phyloP scores from a whole-genome alignment of 2,329 filamentous ascomycete genomes.

The Sporothrix schenckii region DNA sequence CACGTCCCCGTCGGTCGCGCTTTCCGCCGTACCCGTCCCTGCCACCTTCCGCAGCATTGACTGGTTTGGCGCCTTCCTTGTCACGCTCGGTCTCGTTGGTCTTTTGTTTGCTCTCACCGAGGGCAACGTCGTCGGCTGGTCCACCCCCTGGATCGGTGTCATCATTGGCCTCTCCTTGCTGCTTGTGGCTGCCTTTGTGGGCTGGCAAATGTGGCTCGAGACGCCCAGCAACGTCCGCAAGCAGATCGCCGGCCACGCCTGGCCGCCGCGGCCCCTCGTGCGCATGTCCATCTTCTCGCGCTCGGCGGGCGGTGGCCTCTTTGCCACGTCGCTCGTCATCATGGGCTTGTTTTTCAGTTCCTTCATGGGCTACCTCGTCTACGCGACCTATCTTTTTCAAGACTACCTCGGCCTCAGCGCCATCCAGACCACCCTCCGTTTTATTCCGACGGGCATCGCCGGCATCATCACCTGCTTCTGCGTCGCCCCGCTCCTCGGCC shows the following conservation, averaged over 20 bases:
- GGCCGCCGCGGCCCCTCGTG: constrained; percentile 59
- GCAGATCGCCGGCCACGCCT: constrained; percentile 37
- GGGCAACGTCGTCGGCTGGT: constrained; percentile 70
- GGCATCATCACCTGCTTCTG: constrained; percentile 61
- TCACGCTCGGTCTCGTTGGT: constrained; percentile 64
- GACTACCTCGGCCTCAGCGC: constrained; percentile 64
- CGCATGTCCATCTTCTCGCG: constrained; percentile 64
- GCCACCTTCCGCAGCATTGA: constrained; percentile 51
- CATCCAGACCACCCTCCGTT: constrained; percentile 69
- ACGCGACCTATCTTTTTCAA: constrained; percentile 71
- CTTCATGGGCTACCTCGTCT: constrained; percentile 70
- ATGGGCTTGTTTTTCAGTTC: constrained; percentile 68
- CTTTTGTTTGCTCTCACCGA: constrained; percentile 69
- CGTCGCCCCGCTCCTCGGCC: constrained; percentile 59
- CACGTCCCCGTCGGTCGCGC: constrained; percentile 41
- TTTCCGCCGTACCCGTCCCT: constrained; percentile 41
- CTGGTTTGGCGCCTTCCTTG: constrained; percentile 66
- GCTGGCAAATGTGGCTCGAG: constrained; percentile 65
- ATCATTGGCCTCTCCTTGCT: constrained; percentile 62
- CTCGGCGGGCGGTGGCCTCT: constrained; percentile 50
- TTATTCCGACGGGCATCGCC: constrained; percentile 65
- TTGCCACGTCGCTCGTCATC: constrained; percentile 65
- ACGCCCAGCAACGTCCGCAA: constrained; percentile 46
- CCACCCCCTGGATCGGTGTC: constrained; percentile 62
- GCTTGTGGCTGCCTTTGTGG: constrained; percentile 58